Evolutionary conservation across 768 basidiomycete species (phyloP).

Genomic region (Auricularia sp.): DNA sequence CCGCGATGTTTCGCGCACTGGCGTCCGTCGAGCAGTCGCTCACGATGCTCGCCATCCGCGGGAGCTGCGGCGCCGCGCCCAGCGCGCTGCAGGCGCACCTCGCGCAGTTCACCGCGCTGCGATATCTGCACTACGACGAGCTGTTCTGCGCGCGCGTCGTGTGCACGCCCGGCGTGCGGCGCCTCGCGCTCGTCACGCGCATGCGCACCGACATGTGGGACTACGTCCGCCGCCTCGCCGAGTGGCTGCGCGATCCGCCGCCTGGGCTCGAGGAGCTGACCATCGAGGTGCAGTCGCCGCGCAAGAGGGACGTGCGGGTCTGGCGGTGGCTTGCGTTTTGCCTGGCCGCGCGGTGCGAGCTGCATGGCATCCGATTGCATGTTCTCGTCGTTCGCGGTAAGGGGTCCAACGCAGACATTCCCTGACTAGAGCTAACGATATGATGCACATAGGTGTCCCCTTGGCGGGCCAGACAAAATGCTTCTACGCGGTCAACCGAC

Average conservation of each 20-base stretch:
- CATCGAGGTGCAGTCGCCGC: slow-evolving; percentile 1
- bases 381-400: not conserved
- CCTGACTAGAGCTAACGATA: not conserved
- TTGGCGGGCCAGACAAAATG: not conserved
- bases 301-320: not conserved
- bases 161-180: not conserved
- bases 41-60: not conserved
- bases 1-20: not conserved
- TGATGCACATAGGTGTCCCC: not conserved
- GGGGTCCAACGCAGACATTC: not conserved
- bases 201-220: not conserved
- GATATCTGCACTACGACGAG: not conserved
- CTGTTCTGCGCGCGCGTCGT: slow-evolving; percentile 1
- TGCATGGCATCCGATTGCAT: not conserved
- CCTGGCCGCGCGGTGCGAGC: not conserved
- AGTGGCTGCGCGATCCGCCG: not conserved
- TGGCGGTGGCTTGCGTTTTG: not conserved
- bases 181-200: not conserved
- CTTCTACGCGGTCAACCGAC: not conserved
- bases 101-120: not conserved
- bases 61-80: not conserved
- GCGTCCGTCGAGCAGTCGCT: not conserved
- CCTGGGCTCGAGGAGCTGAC: not conserved
- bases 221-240: not conserved
- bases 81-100: not conserved